phyloP scores from a whole-genome alignment of 108 stramenopile genomes.

The Epithemia pelagica region DNA sequence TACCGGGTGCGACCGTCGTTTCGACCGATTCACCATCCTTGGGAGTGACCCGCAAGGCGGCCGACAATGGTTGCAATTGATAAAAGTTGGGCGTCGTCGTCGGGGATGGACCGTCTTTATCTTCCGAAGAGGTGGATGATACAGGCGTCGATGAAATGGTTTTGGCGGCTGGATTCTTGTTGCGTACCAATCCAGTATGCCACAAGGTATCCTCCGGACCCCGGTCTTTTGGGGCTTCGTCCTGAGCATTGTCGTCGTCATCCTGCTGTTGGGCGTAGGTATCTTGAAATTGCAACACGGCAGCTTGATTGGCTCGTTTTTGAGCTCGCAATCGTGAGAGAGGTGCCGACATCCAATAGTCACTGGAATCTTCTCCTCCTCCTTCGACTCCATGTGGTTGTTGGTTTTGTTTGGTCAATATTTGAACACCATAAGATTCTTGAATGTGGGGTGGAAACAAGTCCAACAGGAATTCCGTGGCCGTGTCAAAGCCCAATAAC shows the following conservation, averaged over 20 bases:
- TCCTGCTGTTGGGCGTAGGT: not conserved
- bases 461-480: slow-evolving; percentile 36
- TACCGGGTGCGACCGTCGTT: slow-evolving; percentile 43
- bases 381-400: not conserved
- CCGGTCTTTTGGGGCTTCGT: slow-evolving; percentile 9
- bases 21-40: slow-evolving; percentile 36
- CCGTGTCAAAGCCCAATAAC: slow-evolving; percentile 47
- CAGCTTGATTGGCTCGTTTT: slow-evolving; percentile 34
- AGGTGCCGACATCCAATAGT: slow-evolving; percentile 37
- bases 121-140: too few species aligned
- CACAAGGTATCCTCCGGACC: slow-evolving; percentile 26
- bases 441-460: slow-evolving; percentile 54
- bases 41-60: slow-evolving; percentile 59
- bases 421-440: slow-evolving; percentile 45
- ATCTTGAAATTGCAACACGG: slow-evolving; percentile 56
- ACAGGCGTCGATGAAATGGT: too few species aligned
- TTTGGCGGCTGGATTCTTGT: not conserved
- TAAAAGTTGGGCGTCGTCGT: slow-evolving; percentile 4
- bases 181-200: slow-evolving; percentile 42
- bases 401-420: slow-evolving; percentile 11
- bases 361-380: not conserved
- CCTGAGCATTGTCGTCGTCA: slow-evolving; percentile 18
- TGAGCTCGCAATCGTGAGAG: slow-evolving; percentile 47
- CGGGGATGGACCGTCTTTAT: slow-evolving; percentile 3
- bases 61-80: slow-evolving; percentile 47